Evolutionary conservation across 2,329 filamentous ascomycete species (phyloP).

Genomic region (Ophiostoma piceae): DNA sequence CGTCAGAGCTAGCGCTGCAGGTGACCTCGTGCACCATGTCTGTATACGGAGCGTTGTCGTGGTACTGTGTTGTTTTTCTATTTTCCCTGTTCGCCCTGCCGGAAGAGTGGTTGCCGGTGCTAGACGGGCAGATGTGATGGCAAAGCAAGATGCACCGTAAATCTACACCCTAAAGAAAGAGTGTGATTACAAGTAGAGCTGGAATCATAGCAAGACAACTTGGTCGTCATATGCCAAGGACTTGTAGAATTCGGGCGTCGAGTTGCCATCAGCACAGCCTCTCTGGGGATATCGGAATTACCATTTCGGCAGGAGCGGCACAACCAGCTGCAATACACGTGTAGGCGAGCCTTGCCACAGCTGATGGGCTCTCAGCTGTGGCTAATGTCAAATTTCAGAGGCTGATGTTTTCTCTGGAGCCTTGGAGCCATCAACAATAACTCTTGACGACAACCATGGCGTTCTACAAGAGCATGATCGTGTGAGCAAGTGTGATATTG

Average conservation of each 20-base stretch:
- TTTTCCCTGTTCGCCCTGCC: background rate
- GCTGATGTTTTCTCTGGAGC: background rate
- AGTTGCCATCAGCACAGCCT: no score
- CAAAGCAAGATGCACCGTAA: background rate
- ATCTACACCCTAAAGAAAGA: background rate
- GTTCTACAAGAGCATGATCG: background rate
- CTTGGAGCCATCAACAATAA: no score
- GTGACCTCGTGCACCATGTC: background rate
- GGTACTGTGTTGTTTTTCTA: background rate
- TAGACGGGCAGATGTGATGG: background rate
- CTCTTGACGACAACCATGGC: background rate
- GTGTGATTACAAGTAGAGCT: background rate
- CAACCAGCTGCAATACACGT: background rate
- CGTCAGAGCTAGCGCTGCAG: background rate
- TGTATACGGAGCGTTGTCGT: background rate
- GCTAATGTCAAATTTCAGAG: background rate
- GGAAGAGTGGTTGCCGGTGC: background rate
- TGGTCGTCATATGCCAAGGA: background rate
- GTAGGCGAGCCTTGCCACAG: background rate
- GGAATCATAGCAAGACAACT: background rate
- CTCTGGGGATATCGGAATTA: no score
- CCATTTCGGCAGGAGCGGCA: no score
- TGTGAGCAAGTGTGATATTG: background rate
- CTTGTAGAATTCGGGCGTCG: no score
- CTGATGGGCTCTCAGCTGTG: background rate